Base-by-base conservation (phyloP, 805 yeast species). In the Metschnikowia dekortorum region DNA sequence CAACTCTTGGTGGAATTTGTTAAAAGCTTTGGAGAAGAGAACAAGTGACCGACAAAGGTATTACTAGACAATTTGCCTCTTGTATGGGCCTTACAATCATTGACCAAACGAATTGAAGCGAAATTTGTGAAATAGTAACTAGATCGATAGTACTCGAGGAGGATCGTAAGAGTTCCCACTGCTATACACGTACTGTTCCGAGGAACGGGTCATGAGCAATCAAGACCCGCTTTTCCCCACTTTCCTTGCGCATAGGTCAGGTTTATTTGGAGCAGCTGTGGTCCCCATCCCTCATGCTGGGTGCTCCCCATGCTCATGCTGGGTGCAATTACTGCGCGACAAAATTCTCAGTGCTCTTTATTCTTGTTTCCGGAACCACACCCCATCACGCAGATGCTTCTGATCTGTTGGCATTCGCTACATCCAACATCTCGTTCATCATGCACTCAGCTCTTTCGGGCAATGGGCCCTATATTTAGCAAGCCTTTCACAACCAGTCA, bases 1-100 rank as follows among this genome's bases (percentile, higher is more conserved):
- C 71, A 81, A 53, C 59, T 72, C 50, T 73, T 89, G 57, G 82
- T 76, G 35, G 70, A 74, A 18, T 89, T 79, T 59, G 68, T 87
- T 40, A 68, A 74, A 18, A 75, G 79, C 43, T 89, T 86, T 71
- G 94, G 83, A 34, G 61, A 76, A 44, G 66, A 59, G 42, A 52
- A 43, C 38, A 39, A 38, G 28, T 41, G 30, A 34, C 26, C 14
- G 11, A 7, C 16, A 33, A 13, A 33, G n/a, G 2, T 9, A 33
- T 32, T 33, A 14, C 6, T 6, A 4, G 8, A 33, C n/a, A 16
- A 33, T 9, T 9, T 33, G 8, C 36, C 22, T 22, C 22, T 22
- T 22, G 22, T 22, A 22, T 22, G 22, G 22, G 22, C 22, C 22
- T 22, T 22, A 22, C 22, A 22, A 22, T 22, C 22, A 22, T 22